A percentile compares a stretch with the other conserved stretches of the same genome.
Evolutionary conservation across 1,284 basidiomycete species (phyloP).

Genomic region (Moesziomyces sp.): DNA sequence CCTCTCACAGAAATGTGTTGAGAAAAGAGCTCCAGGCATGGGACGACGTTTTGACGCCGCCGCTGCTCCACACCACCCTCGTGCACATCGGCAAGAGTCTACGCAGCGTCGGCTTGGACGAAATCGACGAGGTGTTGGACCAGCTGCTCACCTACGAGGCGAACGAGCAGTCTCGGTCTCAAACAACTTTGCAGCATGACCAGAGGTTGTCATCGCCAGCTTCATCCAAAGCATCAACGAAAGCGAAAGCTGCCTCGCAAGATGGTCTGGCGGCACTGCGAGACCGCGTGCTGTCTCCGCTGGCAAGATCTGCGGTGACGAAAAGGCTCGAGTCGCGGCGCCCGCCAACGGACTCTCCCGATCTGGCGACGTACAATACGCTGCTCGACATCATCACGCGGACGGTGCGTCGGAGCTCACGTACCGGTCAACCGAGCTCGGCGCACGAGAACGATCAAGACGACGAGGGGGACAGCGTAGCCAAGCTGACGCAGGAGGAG

Average conservation of each 20-base stretch:
- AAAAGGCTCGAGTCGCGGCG: slow-evolving; percentile 2
- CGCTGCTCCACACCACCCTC: slow-evolving; percentile 17
- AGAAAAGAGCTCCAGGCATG: slow-evolving; percentile 17
- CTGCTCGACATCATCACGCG: slow-evolving; percentile 38
- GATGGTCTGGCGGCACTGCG: slow-evolving; percentile 4
- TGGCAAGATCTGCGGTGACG: background rate
- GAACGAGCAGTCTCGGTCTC: slow-evolving; percentile 26
- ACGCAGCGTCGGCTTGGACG: slow-evolving; percentile 27
- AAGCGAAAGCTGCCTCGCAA: background rate
- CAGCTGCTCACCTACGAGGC: slow-evolving; percentile 34
- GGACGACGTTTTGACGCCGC: slow-evolving; percentile 19
- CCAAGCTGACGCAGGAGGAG: slow-evolving; percentile 16
- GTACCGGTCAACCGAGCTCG: background rate
- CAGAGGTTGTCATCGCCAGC: too few relatives aligned
- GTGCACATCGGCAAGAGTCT: slow-evolving; percentile 26
- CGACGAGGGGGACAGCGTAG: slow-evolving; percentile 21
- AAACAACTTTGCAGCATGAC: too few relatives aligned
- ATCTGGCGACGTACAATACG: slow-evolving; percentile 44
- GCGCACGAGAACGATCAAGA: slow-evolving; percentile 4
- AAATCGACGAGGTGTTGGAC: slow-evolving; percentile 28
- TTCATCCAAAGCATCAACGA: background rate
- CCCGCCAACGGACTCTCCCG: slow-evolving; percentile 20
- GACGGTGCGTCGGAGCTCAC: slow-evolving; percentile 22
- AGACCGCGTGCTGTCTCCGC: slow-evolving; percentile 11
- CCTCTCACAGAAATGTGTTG: background rate